Evolutionary conservation across 768 basidiomycete species (phyloP).

Genomic region (Gelatoporia subvermispora): DNA sequence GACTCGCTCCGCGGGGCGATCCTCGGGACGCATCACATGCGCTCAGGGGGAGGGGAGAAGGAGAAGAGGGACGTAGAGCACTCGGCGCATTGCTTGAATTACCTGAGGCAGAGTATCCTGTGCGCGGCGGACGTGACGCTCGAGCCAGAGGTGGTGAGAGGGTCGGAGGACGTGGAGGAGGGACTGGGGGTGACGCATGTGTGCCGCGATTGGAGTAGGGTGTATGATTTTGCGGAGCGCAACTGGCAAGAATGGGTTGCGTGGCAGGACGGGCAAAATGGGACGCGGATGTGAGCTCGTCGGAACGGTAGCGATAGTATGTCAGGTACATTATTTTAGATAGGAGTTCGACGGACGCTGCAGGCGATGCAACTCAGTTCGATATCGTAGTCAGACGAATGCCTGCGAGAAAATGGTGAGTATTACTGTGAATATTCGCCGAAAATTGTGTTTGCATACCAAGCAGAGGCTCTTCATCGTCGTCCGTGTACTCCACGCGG

Average conservation of each 20-base stretch:
- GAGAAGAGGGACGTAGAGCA: conserved; percentile 15
- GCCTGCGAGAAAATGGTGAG: background rate
- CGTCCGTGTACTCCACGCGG: conserved; percentile 8
- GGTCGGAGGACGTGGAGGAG: conserved; percentile 2
- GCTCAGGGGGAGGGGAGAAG: background rate
- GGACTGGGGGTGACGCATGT: background rate
- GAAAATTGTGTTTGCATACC: background rate
- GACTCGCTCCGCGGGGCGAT: conserved; percentile 21
- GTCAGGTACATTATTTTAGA: too few species aligned
- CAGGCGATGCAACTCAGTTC: too few species aligned
- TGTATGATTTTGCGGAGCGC: background rate
- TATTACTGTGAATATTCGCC: background rate
- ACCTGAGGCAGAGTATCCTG: conserved; percentile 7
- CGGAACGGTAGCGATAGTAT: background rate
- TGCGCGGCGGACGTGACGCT: conserved; percentile 7
- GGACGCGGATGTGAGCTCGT: background rate
- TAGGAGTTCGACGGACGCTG: too few species aligned
- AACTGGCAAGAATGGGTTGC: background rate
- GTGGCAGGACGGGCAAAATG: background rate
- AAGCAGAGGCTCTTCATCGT: background rate
- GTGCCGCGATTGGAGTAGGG: conserved; percentile 1
- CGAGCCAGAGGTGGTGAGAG: background rate
- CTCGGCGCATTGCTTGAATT: conserved; percentile 8
- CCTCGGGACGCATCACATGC: conserved; percentile 1
- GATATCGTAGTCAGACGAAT: background rate